Conservation (phyloP, 108 stramenopile species). For the Mayamaea pseudoterrestris region DNA sequence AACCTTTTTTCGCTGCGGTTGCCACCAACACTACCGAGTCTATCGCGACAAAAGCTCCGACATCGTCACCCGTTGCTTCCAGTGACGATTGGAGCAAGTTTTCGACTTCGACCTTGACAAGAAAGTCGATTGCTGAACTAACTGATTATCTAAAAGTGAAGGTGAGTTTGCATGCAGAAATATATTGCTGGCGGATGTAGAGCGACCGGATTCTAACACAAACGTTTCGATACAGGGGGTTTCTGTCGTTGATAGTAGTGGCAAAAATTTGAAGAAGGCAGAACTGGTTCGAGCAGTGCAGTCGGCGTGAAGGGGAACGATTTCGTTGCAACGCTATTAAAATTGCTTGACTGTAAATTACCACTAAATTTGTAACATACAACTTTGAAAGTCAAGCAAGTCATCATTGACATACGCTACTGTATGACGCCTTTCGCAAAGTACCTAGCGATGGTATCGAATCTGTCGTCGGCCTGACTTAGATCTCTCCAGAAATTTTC, state of each 20-base stretch:
- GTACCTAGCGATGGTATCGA: constrained; percentile 57
- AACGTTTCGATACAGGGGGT: constrained; percentile 13
- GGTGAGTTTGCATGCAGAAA: constrained; percentile 1
- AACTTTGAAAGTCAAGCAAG: background rate
- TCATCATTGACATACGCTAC: constrained; percentile 3
- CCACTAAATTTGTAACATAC: background rate
- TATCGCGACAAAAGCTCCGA: too few species aligned
- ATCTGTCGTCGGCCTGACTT: constrained; percentile 57
- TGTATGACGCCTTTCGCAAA: constrained; percentile 54
- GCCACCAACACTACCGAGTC: background rate
- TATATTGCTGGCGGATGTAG: background rate
- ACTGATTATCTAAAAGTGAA: constrained; percentile 13
- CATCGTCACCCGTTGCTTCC: too few species aligned
- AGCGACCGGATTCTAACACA: background rate
- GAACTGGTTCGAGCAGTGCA: constrained; percentile 6
- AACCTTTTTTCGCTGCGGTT: background rate
- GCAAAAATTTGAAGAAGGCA: constrained; percentile 24
- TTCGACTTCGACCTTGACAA: constrained; percentile 19
- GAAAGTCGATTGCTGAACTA: constrained; percentile 24
- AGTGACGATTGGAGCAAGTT: constrained; percentile 10
- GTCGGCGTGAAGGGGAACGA: background rate
- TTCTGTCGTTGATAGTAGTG: constrained; percentile 10
- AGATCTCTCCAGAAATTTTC: constrained; percentile 83
- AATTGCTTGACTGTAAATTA: constrained; percentile 6
- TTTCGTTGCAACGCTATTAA: constrained; percentile 1